Evolutionary conservation across 139 green algal genomes (phyloP).

Genomic region (Micractinium conductrix): DNA sequence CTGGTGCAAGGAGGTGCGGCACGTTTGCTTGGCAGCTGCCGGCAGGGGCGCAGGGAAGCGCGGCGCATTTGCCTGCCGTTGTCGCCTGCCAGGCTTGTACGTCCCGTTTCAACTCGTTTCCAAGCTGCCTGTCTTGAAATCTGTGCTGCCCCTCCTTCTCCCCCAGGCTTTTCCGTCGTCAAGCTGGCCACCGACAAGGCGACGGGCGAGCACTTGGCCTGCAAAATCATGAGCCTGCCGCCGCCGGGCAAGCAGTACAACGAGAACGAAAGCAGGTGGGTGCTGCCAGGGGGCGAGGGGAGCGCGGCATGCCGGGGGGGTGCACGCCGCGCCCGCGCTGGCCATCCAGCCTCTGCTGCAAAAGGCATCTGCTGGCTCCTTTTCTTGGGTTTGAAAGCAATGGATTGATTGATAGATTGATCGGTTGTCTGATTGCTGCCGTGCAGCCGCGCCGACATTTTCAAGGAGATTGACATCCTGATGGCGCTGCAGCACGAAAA

Average conservation of each 20-base stretch:
- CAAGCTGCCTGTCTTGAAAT: background rate
- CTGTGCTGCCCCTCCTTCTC: background rate
- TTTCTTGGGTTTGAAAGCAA: too few relatives aligned
- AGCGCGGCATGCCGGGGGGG: too few relatives aligned
- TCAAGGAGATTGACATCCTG: constrained; percentile 94
- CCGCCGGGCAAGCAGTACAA: constrained; percentile 51
- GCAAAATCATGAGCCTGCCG: constrained; percentile 92
- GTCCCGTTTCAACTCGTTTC: background rate
- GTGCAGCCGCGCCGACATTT: constrained; percentile 84
- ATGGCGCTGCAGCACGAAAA: constrained; percentile 83
- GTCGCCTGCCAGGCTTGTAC: background rate
- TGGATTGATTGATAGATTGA: too few relatives aligned
- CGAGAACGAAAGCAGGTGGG: constrained; percentile 66
- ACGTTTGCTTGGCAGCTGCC: background rate
- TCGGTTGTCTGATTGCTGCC: too few relatives aligned
- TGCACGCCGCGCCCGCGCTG: too few relatives aligned
- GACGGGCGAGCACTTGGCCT: constrained; percentile 74
- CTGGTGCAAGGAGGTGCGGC: background rate
- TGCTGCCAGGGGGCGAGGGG: too few relatives aligned
- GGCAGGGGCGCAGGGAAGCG: too few relatives aligned
- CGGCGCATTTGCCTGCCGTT: background rate
- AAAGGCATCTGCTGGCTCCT: too few relatives aligned
- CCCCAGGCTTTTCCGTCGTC: constrained; percentile 84
- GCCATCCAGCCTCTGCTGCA: too few relatives aligned
- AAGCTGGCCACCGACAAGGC: constrained; percentile 73